Base-by-base conservation (phyloP, 495 filamentous ascomycete species). In the Terfezia claveryi region DNA sequence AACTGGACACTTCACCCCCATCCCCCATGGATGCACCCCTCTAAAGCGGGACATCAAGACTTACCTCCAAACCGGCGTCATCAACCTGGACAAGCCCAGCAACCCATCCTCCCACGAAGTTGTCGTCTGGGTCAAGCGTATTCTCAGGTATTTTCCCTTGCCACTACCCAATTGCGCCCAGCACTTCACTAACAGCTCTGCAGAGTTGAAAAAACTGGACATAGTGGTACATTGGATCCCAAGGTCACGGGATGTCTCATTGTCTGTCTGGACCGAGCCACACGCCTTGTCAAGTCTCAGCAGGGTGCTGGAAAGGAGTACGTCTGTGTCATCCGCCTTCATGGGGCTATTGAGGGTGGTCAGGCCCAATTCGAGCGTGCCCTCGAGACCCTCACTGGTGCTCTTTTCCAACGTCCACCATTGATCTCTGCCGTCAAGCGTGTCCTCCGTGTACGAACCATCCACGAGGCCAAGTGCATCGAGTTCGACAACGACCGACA, bases 71-170 rank as follows among this genome's bases (percentile, higher is more conserved):
- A 91, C 84, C 58, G 91, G 91, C 69, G 91, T 96, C 36, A 95
- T 98, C 72, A 96, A 96, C 70, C 80, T 93, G 54, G 91, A 96
- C 75, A 98, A 98, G 70, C 91, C 91, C 37, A 87, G 87, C 14
- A 98, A 98, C 73, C 91, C 91, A 17, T 94, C 86, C 55, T 91
- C 84, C 63, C 91, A 98, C 73, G 91, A 98, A 69, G 92, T 96
- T 46, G 91, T 98, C 62, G 87, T 91, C 54, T 98, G 91, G 92
- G 80, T 95, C 57, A 98, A 98, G 80, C 79, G 87, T 55, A 94
- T 96, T 60, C 73, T 98, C 50, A 81, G 85, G 85, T 92, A 37
- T 11, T 51, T n/a, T 27, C 52, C 23, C 52, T 49, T 23, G 12
- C 41, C 41, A 32, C 7, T 20, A 46, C 8, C 17, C 17, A 20